Evolutionary conservation across 148 eudicot species (phyloP).

Genomic region (Chenopodium suecicum): DNA sequence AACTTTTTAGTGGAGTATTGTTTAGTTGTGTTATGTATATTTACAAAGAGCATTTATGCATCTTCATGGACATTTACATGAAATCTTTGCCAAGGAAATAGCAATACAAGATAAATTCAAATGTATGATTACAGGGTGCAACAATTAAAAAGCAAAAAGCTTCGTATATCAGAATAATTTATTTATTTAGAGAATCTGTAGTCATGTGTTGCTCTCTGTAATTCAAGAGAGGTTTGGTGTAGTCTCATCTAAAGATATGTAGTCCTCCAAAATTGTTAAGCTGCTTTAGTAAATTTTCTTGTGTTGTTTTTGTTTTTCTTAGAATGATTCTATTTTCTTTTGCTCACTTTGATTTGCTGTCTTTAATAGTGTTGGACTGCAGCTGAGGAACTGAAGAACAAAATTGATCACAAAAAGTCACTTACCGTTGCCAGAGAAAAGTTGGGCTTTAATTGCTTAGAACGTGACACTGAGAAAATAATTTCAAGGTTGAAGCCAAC

Average conservation of each 20-base stretch:
- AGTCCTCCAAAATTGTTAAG: not conserved
- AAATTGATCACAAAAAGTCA: constrained; percentile 57
- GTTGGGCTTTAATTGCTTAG: constrained; percentile 54
- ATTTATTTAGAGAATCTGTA: not conserved
- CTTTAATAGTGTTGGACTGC: constrained; percentile 73
- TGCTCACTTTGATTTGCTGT: constrained; percentile 13
- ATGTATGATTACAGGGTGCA: not conserved
- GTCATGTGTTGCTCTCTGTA: not conserved
- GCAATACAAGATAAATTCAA: not conserved
- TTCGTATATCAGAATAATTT: not conserved
- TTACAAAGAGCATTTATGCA: not conserved
- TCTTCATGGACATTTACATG: not conserved
- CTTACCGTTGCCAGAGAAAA: constrained; percentile 47
- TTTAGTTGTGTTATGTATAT: not conserved
- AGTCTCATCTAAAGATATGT: not conserved
- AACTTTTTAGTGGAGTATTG: not conserved
- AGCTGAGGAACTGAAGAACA: constrained; percentile 48
- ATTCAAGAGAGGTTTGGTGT: not conserved
- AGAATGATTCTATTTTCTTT: not conserved
- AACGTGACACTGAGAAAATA: constrained; percentile 46
- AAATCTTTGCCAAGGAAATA: not conserved
- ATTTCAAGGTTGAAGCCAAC: constrained; percentile 43
- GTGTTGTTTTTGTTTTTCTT: not conserved
- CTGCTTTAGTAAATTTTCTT: not conserved
- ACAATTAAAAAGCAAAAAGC: not conserved